Evolutionary conservation across 78 protist species (phyloP).

Genomic region (Dictyostelium citrinum): DNA sequence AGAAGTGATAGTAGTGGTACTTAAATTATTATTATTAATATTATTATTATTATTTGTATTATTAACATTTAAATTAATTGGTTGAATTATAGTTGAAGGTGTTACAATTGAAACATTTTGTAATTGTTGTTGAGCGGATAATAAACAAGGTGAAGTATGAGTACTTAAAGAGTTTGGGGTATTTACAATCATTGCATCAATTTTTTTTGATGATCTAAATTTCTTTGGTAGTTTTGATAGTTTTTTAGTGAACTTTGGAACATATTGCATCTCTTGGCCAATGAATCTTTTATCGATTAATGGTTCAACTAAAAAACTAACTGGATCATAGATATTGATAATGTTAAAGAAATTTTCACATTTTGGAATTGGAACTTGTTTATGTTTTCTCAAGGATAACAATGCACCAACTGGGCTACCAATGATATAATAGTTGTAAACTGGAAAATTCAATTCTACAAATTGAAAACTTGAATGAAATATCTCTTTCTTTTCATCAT

Average conservation of each 20-base stretch:
- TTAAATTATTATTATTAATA: no score
- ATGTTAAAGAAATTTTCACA: conserved; percentile 48
- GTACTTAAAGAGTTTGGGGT: neutral
- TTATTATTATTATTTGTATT: no score
- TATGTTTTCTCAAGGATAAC: conserved; percentile 20
- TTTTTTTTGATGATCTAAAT: neutral
- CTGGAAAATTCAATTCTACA: conserved; percentile 27
- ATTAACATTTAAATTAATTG: neutral
- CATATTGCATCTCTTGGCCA: neutral
- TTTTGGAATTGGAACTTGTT: conserved; percentile 14
- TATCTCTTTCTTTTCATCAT: neutral
- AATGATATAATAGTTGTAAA: conserved; percentile 22
- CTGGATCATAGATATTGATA: conserved; percentile 30
- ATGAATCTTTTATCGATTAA: conserved; percentile 34
- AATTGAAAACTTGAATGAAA: neutral
- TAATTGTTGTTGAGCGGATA: conserved; percentile 3
- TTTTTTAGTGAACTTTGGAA: neutral
- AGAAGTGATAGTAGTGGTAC: no score
- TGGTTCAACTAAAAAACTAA: conserved; percentile 56
- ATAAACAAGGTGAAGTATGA: neutral
- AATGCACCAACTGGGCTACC: conserved; percentile 56
- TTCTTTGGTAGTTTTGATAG: conserved; percentile 20
- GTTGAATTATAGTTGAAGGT: neutral
- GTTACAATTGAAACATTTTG: neutral
- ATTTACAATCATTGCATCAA: neutral